phyloP scores from a whole-genome alignment of 176 grass and related monocot species.

The Tuctoria greenei region DNA sequence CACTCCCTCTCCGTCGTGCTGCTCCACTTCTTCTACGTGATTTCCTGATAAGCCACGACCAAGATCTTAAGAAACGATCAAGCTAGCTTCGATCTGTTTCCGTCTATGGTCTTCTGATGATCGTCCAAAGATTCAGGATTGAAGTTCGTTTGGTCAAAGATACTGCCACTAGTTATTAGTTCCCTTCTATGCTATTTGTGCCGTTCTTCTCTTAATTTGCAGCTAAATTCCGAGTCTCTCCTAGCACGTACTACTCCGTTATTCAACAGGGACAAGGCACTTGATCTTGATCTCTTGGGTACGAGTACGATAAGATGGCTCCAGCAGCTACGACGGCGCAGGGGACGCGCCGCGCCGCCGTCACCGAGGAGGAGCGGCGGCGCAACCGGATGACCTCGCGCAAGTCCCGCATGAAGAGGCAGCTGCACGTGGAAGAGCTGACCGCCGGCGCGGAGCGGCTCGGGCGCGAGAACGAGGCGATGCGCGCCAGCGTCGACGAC shows the following conservation, averaged over 20 bases:
- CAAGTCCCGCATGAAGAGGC: constrained; percentile 68
- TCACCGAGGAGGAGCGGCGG: constrained; percentile 71
- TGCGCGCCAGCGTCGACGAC: constrained; percentile 25
- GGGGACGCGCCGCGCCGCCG: neutral
- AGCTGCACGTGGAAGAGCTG: constrained; percentile 54
- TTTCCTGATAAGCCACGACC: constrained; percentile 53
- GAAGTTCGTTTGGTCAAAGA: constrained; percentile 30
- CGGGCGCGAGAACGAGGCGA: constrained; percentile 45
- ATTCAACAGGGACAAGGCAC: neutral
- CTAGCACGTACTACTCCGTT: constrained; percentile 2
- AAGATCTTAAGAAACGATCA: neutral
- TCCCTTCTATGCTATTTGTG: constrained; percentile 21
- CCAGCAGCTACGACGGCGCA: neutral
- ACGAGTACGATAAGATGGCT: neutral
- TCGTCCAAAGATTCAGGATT: neutral
- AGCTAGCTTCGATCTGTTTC: constrained; percentile 24
- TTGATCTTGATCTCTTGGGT: too few relatives aligned
- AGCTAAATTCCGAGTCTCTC: constrained; percentile 20
- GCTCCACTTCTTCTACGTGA: constrained; percentile 92
- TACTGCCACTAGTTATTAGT: constrained; percentile 1
- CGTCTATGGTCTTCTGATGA: neutral
- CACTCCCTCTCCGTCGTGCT: constrained; percentile 91
- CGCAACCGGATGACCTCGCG: constrained; percentile 72
- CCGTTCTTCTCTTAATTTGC: neutral
- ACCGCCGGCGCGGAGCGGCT: constrained; percentile 29